Conservation (phyloP, 306 rosid genomes). For the Malus domestica region DNA sequence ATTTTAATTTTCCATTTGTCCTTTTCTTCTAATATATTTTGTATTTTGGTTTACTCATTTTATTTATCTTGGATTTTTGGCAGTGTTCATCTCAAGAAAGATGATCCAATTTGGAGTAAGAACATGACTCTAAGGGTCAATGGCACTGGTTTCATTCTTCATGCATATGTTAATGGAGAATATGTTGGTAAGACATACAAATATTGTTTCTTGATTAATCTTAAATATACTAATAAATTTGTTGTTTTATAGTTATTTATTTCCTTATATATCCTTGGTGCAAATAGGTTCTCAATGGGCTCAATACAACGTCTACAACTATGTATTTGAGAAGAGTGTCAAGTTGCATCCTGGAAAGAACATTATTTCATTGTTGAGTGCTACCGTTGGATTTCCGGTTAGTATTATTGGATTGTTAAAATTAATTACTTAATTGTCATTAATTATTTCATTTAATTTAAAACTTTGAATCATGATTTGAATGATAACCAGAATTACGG, state of each 20-base stretch:
- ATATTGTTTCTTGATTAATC: neutral
- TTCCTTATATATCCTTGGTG: neutral
- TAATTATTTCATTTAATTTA: neutral
- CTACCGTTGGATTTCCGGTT: slow-evolving; percentile 37
- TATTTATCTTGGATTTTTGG: neutral
- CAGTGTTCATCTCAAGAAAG: slow-evolving; percentile 23
- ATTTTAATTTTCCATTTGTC: neutral
- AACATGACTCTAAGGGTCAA: slow-evolving; percentile 32
- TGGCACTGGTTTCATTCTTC: slow-evolving; percentile 40
- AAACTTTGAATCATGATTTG: neutral
- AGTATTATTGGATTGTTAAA: neutral
- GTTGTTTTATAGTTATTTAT: neutral
- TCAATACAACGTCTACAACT: slow-evolving; percentile 17
- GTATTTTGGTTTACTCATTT: neutral
- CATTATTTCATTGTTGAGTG: slow-evolving; percentile 40
- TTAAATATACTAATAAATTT: neutral
- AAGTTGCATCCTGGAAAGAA: slow-evolving; percentile 36
- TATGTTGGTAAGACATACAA: slow-evolving; percentile 21
- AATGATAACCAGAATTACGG: slow-evolving; percentile 37
- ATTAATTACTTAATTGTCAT: neutral
- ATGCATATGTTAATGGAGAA: slow-evolving; percentile 42
- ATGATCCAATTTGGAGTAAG: slow-evolving; percentile 40
- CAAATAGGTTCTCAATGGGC: slow-evolving; percentile 43
- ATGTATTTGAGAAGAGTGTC: slow-evolving; percentile 25
- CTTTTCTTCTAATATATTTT: too few species aligned